Base-by-base conservation (phyloP, 768 basidiomycete species). In the Calocera cornea region DNA sequence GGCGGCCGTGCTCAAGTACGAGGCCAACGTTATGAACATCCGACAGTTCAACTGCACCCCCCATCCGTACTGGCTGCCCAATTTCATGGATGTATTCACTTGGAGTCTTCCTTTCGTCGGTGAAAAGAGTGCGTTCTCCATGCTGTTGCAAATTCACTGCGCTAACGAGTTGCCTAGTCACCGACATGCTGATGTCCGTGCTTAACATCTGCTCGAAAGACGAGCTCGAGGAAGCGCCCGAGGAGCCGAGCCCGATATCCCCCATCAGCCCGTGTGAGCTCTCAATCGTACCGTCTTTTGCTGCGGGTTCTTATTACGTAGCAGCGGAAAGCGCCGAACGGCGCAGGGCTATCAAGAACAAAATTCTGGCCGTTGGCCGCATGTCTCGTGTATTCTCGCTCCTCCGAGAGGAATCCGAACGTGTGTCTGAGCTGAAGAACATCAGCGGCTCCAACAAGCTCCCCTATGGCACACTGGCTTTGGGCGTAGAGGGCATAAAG, bases 41-140 rank as follows among this genome's bases (percentile, higher is more conserved):
- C 86, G 94, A 50, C 95, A 98, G 75, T 98, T 97, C 80, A 97
- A 97, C 78, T 93, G 90, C 76, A 78, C 76, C 72, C 94, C 95
- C 14, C 95, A 97, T 73, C 91, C 91, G 8, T 98, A 97, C 76
- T 98, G 95, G 95, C 80, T 99, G 66, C 97, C 97, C 2, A 99
- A 99, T 77, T 99, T 99, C 74, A 97, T 98, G 95, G 95, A 98
- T 72, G 95, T 95, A 27, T 99, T 99, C 75, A 97, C 97, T 0
- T 99, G 97, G 97, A 91, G 89, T 80, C 77, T 99, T 68, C 97
- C 97, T 0, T 98, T 98, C 74, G 97, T 99, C 7, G 97, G 95
- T 70, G 90, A 95, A 77, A 98, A 99, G 79, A 98, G 95, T 92
- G 72, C 66, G 85, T 79, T 36, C 16, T 41, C 24, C n/a, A 24